A percentile compares a stretch with the other conserved stretches of the same genome.
These are phyloP conservation scores for Eucalyptus urophylla DNA, from an alignment of 345 rosid species.

Conservation along the genomic window DNA sequence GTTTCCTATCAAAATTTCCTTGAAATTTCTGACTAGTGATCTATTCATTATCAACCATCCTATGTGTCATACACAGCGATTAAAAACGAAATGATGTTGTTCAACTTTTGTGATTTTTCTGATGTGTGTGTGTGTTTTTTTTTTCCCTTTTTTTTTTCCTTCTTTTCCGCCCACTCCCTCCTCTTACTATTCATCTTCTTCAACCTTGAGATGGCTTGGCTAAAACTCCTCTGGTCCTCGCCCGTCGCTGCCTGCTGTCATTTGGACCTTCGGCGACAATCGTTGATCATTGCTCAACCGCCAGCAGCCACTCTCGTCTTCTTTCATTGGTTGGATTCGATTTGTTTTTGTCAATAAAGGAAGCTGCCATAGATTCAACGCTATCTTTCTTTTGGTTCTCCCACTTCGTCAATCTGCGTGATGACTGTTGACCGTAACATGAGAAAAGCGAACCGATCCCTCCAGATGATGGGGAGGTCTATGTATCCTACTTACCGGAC, in stretches of 20 bases:
- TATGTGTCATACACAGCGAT: accelerated
- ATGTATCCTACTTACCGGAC: no score
- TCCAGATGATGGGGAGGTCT: no score
- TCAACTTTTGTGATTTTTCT: no score
- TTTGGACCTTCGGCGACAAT: not conserved
- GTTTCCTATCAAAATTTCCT: not conserved
- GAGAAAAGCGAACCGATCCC: no score
- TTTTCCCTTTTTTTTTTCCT: accelerated
- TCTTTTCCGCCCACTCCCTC: not conserved
- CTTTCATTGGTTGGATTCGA: not conserved
- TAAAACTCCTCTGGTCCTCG: not conserved
- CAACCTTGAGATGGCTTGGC: not conserved
- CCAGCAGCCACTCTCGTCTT: not conserved
- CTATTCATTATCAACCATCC: not conserved
- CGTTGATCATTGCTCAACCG: not conserved
- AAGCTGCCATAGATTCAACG: not conserved
- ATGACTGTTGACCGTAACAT: not conserved
- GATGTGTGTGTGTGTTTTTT: no score
- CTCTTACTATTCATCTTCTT: not conserved
- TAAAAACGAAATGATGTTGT: not conserved
- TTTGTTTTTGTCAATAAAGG: not conserved
- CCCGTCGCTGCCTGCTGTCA: not conserved
- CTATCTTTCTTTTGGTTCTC: not conserved
- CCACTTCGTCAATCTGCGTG: not conserved
- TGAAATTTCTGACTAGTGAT: not conserved